A percentile compares a stretch with the other conserved stretches of the same genome.
phyloP scores from a whole-genome alignment of 345 rosid species.

The Lepidium aucheri region DNA sequence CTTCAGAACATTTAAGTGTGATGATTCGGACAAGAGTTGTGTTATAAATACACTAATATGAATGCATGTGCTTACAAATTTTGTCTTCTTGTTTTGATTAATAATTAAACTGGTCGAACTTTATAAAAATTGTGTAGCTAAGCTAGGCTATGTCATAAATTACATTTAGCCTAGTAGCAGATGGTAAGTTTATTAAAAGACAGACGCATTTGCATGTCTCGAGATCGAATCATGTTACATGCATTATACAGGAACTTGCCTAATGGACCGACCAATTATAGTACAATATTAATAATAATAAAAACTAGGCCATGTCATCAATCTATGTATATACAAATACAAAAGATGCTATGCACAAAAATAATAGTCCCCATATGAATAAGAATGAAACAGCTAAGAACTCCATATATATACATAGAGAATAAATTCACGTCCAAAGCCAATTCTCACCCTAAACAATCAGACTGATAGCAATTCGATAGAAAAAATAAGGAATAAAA shows the following conservation, averaged over 20 bases:
- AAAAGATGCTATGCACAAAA: too few relatives aligned
- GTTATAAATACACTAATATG: not conserved
- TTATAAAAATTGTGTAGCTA: not conserved
- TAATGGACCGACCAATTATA: too few relatives aligned
- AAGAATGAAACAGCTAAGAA: not conserved
- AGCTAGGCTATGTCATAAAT: not conserved
- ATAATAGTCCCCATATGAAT: not conserved
- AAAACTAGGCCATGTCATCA: not conserved
- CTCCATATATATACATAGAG: not conserved
- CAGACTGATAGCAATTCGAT: too few relatives aligned
- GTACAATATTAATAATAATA: too few relatives aligned
- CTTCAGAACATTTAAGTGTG: not conserved
- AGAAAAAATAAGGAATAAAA: too few relatives aligned
- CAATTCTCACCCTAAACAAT: not conserved
- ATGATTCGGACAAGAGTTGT: not conserved
- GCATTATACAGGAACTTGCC: too few relatives aligned
- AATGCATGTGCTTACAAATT: not conserved
- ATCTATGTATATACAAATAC: constrained; percentile 2
- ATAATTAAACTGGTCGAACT: constrained; percentile 1
- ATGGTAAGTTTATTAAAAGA: too few relatives aligned
- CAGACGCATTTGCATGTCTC: too few relatives aligned
- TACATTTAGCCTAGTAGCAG: too few relatives aligned
- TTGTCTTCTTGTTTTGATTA: constrained; percentile 21
- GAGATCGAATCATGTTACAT: too few relatives aligned
- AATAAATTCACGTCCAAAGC: not conserved